phyloP scores from a whole-genome alignment of 148 eudicot genomes.

The Pharnaceum exiguum region DNA sequence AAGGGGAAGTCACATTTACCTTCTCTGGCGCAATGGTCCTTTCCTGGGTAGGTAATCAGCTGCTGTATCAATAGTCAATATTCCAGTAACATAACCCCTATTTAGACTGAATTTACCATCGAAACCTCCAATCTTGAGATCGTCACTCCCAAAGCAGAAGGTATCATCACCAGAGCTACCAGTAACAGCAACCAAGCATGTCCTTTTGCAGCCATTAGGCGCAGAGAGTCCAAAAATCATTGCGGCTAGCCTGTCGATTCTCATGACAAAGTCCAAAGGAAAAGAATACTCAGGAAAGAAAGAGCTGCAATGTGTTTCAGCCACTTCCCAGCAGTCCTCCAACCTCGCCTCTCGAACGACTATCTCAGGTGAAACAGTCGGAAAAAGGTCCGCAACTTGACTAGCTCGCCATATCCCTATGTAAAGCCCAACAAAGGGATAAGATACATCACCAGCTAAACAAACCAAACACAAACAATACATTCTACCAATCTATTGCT shows the following conservation, averaged over 20 bases:
- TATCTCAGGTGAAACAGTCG: constrained; percentile 67
- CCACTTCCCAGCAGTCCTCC: constrained; percentile 97
- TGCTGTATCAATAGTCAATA: constrained; percentile 87
- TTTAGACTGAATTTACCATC: constrained; percentile 65
- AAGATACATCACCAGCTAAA: background rate
- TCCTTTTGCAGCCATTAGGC: constrained; percentile 80
- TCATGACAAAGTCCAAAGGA: constrained; percentile 77
- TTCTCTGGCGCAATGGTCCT: constrained; percentile 84
- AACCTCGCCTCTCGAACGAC: constrained; percentile 90
- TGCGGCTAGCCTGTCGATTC: constrained; percentile 76
- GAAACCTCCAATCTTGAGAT: constrained; percentile 62
- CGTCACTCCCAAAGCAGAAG: constrained; percentile 58
- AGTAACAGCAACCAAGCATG: constrained; percentile 83
- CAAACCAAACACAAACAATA: background rate
- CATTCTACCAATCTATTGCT: too few relatives aligned
- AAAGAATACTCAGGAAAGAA: constrained; percentile 92
- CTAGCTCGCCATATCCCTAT: constrained; percentile 74
- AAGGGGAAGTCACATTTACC: constrained; percentile 32
- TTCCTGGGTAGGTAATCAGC: constrained; percentile 95
- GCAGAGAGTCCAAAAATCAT: constrained; percentile 70
- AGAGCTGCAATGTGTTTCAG: constrained; percentile 94
- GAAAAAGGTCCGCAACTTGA: constrained; percentile 75
- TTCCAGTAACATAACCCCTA: constrained; percentile 80
- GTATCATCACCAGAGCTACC: constrained; percentile 44
- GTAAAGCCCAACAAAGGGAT: background rate